Percentiles rank a stretch among this genome's conserved stretches.
These are phyloP conservation scores for Populus euphratica DNA, from an alignment of 345 rosid genomes.

Conservation along the genomic window DNA sequence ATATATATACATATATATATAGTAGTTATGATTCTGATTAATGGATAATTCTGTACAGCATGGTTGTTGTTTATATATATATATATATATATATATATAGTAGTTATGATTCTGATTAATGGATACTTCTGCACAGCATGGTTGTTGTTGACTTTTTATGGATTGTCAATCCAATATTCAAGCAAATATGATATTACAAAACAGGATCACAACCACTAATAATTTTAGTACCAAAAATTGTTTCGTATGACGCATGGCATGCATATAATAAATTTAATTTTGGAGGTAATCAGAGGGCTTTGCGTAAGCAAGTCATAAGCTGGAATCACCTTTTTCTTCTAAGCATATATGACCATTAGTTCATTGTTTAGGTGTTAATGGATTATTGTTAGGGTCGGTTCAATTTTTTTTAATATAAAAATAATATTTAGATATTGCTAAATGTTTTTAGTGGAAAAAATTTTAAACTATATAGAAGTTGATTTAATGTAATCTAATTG, in stretches of 20 bases:
- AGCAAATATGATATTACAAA: too few relatives aligned
- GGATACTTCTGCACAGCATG: too few relatives aligned
- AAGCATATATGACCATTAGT: background rate
- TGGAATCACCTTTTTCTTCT: background rate
- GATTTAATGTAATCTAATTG: too few relatives aligned
- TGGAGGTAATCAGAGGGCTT: conserved; percentile 11
- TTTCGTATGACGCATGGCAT: conserved; percentile 31
- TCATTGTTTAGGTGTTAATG: background rate
- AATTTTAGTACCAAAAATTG: background rate
- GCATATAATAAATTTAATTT: background rate
- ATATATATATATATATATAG: too few relatives aligned
- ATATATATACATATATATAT: too few relatives aligned
- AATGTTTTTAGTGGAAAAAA: too few relatives aligned
- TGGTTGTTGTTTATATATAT: conserved; percentile 9
- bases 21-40: conserved; percentile 13
- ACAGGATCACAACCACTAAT: background rate
- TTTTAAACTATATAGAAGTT: too few relatives aligned
- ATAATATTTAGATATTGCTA: too few relatives aligned
- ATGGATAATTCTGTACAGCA: conserved; percentile 20
- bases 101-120: too few relatives aligned
- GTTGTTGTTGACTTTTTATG: conserved; percentile 2
- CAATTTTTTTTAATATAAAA: too few relatives aligned
- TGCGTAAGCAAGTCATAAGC: conserved; percentile 13
- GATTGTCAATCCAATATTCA: background rate
- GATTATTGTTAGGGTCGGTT: too few relatives aligned